Evolutionary conservation across 1,284 basidiomycete species (phyloP), one percentile per base, ranked within the genome.

Genomic region (Athelia sp.): DNA sequence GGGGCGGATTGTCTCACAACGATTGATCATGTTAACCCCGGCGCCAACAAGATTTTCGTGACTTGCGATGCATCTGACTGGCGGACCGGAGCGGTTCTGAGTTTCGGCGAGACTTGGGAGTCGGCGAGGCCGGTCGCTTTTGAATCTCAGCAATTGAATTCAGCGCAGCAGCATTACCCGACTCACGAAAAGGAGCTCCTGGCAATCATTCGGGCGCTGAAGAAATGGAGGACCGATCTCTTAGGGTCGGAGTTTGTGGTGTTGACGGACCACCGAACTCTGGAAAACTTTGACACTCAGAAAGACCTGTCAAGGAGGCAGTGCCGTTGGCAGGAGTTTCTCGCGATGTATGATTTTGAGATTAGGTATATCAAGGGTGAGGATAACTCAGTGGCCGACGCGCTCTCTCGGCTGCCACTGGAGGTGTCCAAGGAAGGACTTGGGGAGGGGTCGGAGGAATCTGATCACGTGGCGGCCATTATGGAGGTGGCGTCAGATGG

Each of bases 21-120:
- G n/a, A n/a, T n/a, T n/a, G n/a, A n/a, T n/a, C n/a, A n/a, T n/a
- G n/a, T n/a, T 9, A 43, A 50, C 9, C 40, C 52, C 3, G 51
- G 52, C 18, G 31, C 52, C 19, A 56, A 65, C 43, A 38, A 53
- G 2, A 60, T 67, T 21, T 67, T 60, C 43, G 40, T 67, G 2
- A 55, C 56, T n/a, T 55, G 49, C 1, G 58, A 67, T 48, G 60
- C 62, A 1, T 58, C 53, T 3, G 55, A 62, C 17, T 47, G 43
- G 2, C 53, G 62, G 0, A 61, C 58, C 3, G 62, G 65, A 2
- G 60, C 58, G 0, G 50, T 59, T 34, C 54, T 64, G 10, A 54
- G 53, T 0, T 59, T 54, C 42, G 62, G 61, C 0, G 35, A 26
- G 1, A 46, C 52, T 8, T 54, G 50, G 52, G 50, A 55, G 21